A percentile compares a stretch with the other conserved stretches of the same genome.
Evolutionary conservation across 495 filamentous ascomycete species (phyloP).

Genomic region (Chaetomium fimeti): DNA sequence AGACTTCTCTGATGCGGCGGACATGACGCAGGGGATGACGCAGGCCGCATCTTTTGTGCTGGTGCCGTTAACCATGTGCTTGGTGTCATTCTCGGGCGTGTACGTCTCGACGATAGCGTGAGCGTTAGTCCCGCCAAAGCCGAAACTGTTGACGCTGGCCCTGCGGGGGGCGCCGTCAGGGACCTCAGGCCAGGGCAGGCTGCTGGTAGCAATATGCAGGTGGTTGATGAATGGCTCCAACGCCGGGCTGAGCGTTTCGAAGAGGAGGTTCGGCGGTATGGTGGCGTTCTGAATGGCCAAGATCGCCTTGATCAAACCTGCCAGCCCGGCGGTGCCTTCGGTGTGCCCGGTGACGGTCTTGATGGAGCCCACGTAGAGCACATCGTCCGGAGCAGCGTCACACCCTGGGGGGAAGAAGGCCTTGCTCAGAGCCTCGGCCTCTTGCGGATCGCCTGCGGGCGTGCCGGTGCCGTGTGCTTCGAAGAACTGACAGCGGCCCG

Average conservation of each 20-base stretch:
- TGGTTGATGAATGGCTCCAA: constrained; percentile 35
- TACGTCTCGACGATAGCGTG: not conserved
- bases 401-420: not conserved
- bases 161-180: not conserved
- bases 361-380: constrained; percentile 53
- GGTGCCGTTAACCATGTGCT: too few species aligned
- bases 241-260: constrained; percentile 51
- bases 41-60: not conserved
- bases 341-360: constrained; percentile 57
- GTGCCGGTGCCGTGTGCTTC: constrained; percentile 42
- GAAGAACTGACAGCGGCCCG: constrained; percentile 40
- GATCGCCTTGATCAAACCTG: constrained; percentile 52
- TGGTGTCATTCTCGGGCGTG: too few species aligned
- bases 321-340: constrained; percentile 49
- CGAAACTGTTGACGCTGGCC: constrained; percentile 9
- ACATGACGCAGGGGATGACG: not conserved
- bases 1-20: not conserved
- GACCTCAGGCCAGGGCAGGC: constrained; percentile 34
- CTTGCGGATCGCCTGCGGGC: not conserved
- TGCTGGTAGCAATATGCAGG: constrained; percentile 30
- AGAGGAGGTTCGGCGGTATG: constrained; percentile 43
- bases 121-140: not conserved
- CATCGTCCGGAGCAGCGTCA: too few species aligned
- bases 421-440: not conserved
- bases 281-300: constrained; percentile 52